phyloP scores from a whole-genome alignment of 2,329 filamentous ascomycete genomes.

The Cladosporium cucumerinum region DNA sequence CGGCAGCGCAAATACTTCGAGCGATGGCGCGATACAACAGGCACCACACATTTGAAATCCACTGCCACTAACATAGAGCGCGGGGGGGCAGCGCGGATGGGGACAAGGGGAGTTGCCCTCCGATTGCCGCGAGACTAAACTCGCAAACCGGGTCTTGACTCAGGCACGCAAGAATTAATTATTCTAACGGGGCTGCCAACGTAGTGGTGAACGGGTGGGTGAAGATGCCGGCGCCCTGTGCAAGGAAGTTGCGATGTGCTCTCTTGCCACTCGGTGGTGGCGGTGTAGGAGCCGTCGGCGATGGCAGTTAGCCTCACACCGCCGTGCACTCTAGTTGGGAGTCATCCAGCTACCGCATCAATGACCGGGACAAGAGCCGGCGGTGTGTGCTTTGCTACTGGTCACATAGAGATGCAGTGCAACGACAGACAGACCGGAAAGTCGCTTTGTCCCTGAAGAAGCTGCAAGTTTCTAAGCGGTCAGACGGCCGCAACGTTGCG shows the following conservation, averaged over 20 bases:
- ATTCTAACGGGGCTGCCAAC: background rate
- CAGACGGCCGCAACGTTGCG: constrained; percentile 3
- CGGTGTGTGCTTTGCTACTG: constrained; percentile 13
- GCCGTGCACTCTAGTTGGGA: constrained; percentile 1
- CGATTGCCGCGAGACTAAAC: constrained; percentile 6
- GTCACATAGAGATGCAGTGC: constrained; percentile 9
- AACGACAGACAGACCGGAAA: background rate
- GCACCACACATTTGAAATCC: background rate
- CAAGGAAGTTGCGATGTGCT: background rate
- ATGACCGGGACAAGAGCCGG: background rate
- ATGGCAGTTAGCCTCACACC: constrained; percentile 6
- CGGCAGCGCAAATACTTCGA: background rate
- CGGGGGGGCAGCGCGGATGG: constrained; percentile 4
- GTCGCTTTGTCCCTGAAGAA: constrained; percentile 6
- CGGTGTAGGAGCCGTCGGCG: constrained; percentile 12
- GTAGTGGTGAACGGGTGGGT: constrained; percentile 5
- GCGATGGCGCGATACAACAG: constrained; percentile 4
- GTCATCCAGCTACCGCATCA: constrained; percentile 7
- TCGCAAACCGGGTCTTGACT: background rate
- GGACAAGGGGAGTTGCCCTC: background rate
- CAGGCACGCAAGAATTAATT: background rate
- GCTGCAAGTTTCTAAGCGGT: constrained; percentile 6
- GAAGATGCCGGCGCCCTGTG: background rate
- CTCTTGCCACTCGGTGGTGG: background rate
- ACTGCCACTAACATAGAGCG: background rate